Evolutionary conservation across 768 basidiomycete genomes (phyloP), one percentile per base, ranked within the genome.

Genomic region (Hygrophoropsis aurantiaca): DNA sequence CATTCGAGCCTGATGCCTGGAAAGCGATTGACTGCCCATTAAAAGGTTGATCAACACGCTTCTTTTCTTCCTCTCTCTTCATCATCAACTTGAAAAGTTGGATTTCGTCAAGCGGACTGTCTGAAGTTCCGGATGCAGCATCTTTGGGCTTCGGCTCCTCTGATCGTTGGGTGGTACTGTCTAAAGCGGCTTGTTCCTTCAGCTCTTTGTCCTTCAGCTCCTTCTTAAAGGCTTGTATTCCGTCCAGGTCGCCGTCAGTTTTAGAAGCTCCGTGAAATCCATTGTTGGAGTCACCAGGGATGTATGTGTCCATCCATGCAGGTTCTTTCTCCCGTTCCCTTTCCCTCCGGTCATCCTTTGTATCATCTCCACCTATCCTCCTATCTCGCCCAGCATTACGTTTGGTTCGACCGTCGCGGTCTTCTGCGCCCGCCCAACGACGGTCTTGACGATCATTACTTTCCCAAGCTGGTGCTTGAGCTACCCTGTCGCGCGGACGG

Each of bases 241-340:
- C 81, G 61, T 92, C 90, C 20, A 90, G 69, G 58, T 87, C 85
- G 16, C 86, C 90, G 40, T 79, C 77, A 21, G 67, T 64, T 25
- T 69, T 70, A 50, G 78, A 78, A 7, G 79, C 79, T 15, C 87
- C 85, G 44, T 88, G 72, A 44, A 88, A 82, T 11, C 84, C 86
- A 39, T 72, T 69, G 25, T 68, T 70, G 15, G 80, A 62, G 19
- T 74, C 75, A 42, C 69, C 74, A 11, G 89, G 88, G 50, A 90
- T 77, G 60, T 90, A 90, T 16, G 87, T 82, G 54, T 91, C 90
- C 90, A 93, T 93, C 90, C 90, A 93, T 15, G 90, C 90, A 19
- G 90, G 90, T 60, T 92, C 90, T 58, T 87, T 90, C 70, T 93
- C 90, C 56, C 80, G 81, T 25, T 74, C 73, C 46, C 70, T 66